Conservation (phyloP, 805 yeast genomes). For the Metschnikowia henanensis region DNA sequence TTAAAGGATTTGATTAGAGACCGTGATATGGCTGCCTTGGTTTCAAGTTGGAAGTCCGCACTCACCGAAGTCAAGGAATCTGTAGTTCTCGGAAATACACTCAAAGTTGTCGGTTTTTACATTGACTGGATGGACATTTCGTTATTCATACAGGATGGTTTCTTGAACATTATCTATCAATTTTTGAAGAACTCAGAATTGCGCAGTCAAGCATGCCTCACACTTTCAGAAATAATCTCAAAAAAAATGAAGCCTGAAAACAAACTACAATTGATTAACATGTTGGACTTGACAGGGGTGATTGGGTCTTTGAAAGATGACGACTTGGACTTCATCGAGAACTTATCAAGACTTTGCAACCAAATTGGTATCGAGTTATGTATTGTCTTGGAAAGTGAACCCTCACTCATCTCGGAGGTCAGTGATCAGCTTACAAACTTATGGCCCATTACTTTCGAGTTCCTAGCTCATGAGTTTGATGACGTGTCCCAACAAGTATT, state of each 20-base stretch:
- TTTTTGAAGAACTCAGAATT: constrained; percentile 51
- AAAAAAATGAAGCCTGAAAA: constrained; percentile 78
- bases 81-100: constrained; percentile 51
- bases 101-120: constrained; percentile 77
- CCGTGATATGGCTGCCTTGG: constrained; percentile 67
- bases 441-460: constrained; percentile 71
- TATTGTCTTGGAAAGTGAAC: constrained; percentile 56
- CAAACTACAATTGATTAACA: constrained; percentile 65
- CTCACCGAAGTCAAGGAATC: constrained; percentile 38
- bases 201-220: constrained; percentile 56
- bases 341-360: constrained; percentile 70
- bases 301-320: constrained; percentile 43
- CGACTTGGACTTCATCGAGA: constrained; percentile 69
- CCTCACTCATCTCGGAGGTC: constrained; percentile 37
- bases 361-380: constrained; percentile 75
- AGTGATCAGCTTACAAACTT: constrained; percentile 50
- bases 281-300: constrained; percentile 64
- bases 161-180: constrained; percentile 56
- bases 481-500: constrained; percentile 84
- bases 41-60: constrained; percentile 66
- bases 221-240: constrained; percentile 63
- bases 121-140: constrained; percentile 91
- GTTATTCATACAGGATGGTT: constrained; percentile 62
- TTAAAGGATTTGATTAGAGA: constrained; percentile 83
- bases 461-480: constrained; percentile 81